A percentile compares a stretch with the other conserved stretches of the same genome.
Evolutionary conservation across 2,329 filamentous ascomycete species (phyloP).

Genomic region (Aquanectria penicillioides): DNA sequence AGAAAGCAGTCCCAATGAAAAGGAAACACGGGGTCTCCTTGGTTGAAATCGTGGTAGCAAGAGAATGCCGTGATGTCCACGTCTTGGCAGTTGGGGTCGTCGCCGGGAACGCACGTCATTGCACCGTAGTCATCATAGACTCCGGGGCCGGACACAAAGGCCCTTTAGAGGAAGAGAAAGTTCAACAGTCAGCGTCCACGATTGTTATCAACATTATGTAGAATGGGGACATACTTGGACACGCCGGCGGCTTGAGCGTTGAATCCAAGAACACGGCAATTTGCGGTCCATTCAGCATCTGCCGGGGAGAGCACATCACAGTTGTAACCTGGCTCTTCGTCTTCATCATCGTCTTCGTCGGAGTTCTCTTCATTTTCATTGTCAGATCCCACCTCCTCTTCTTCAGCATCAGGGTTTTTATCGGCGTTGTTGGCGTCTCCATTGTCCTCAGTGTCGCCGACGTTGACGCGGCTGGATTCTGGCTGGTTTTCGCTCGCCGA

Average conservation of each 20-base stretch:
- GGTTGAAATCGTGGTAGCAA: not conserved
- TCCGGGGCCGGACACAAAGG: conserved; percentile 2
- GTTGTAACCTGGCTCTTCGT: not conserved
- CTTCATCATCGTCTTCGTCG: not conserved
- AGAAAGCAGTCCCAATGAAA: conserved; percentile 12
- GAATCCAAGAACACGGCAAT: conserved; percentile 7
- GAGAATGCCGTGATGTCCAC: not conserved
- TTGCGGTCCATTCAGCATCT: not conserved
- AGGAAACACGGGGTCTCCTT: not conserved
- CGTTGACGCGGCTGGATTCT: no score
- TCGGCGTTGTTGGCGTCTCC: no score
- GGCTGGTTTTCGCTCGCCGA: no score
- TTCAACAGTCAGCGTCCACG: not conserved
- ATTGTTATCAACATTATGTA: not conserved
- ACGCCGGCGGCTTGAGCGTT: not conserved
- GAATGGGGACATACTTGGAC: not conserved
- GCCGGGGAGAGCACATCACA: not conserved
- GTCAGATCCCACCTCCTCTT: not conserved
- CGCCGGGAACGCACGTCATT: not conserved
- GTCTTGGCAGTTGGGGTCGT: not conserved
- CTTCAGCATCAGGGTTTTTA: not conserved
- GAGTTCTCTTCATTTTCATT: not conserved
- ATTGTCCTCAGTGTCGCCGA: no score
- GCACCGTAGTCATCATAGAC: not conserved
- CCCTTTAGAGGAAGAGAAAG: not conserved